Conservation (phyloP, 805 yeast genomes). For the Starmerella cellae region DNA sequence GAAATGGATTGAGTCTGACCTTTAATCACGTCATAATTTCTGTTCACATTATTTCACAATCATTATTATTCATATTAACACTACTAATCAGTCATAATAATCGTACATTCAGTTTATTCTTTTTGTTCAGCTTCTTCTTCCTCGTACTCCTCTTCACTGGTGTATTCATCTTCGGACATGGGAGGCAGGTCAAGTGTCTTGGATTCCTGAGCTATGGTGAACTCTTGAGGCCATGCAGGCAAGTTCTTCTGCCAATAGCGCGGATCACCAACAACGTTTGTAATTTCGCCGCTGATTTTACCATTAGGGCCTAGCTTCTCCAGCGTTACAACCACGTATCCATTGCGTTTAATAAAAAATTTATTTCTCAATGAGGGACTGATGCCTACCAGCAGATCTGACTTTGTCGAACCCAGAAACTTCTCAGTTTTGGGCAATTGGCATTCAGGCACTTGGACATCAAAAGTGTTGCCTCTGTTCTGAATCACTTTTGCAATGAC, state of each 20-base stretch:
- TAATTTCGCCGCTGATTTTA: conserved; percentile 27
- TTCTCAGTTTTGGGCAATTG: conserved; percentile 6
- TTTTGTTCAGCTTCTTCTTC: not conserved
- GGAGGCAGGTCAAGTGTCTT: conserved; percentile 21
- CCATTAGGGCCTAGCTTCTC: conserved; percentile 16
- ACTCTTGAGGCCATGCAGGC: conserved; percentile 25
- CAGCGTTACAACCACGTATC: conserved; percentile 24
- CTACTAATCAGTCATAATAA: too few species aligned
- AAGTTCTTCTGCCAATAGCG: conserved; percentile 27
- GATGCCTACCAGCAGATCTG: conserved; percentile 24
- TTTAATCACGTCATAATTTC: too few species aligned
- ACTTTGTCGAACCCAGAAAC: conserved; percentile 5
- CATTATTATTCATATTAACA: too few species aligned
- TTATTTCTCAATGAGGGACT: conserved; percentile 28
- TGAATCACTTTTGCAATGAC: conserved; percentile 24
- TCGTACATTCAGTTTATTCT: too few species aligned
- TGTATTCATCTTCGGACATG: conserved; percentile 21
- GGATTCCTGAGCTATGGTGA: conserved; percentile 15
- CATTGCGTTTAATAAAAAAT: conserved; percentile 28
- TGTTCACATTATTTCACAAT: too few species aligned
- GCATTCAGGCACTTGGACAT: conserved; percentile 23
- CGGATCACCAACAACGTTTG: conserved; percentile 26
- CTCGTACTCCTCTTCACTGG: not conserved
- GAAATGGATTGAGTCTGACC: too few species aligned
- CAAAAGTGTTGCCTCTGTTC: conserved; percentile 27